Evolutionary conservation across 331 rosid genomes (phyloP).

Genomic region (Ulmus americana): DNA sequence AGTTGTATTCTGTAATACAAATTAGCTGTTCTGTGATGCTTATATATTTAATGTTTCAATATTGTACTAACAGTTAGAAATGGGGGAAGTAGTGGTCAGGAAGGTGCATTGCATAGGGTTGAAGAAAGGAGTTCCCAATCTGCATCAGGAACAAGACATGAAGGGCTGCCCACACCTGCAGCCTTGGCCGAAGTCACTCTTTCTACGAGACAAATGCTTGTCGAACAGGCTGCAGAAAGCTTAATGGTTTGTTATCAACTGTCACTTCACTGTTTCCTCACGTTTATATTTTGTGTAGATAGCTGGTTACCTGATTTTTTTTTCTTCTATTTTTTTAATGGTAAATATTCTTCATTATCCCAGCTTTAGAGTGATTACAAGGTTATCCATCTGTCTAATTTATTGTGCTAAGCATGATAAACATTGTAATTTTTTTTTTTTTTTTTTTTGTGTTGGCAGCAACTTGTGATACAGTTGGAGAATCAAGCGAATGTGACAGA

Average conservation of each 20-base stretch:
- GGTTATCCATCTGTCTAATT: conserved; percentile 17
- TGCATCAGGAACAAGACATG: conserved; percentile 35
- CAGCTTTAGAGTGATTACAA: conserved; percentile 3
- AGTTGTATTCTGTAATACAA: conserved; percentile 10
- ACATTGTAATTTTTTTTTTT: conserved; percentile 11
- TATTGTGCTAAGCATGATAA: conserved; percentile 15
- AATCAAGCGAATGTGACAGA: conserved; percentile 69
- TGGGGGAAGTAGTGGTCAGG: conserved; percentile 44
- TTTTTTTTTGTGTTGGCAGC: conserved; percentile 43
- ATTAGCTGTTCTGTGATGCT: conserved; percentile 9
- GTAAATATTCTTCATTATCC: background rate
- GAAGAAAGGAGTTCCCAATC: conserved; percentile 47
- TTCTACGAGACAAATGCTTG: conserved; percentile 66
- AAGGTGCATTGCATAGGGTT: conserved; percentile 30
- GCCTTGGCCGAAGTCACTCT: conserved; percentile 81
- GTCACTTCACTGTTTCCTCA: conserved; percentile 1
- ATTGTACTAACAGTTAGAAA: conserved; percentile 56
- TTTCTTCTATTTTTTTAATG: background rate
- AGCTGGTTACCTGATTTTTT: conserved; percentile 4
- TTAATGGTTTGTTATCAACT: conserved; percentile 55
- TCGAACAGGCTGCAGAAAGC: conserved; percentile 63
- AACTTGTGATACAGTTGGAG: conserved; percentile 70
- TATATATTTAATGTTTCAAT: conserved; percentile 21
- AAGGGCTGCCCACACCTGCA: conserved; percentile 67
- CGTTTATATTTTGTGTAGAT: conserved; percentile 1